Evolutionary conservation across 2,329 filamentous ascomycete species (phyloP), one percentile per base, ranked within the genome.

Genomic region (Ascochyta viciae-villosae): DNA sequence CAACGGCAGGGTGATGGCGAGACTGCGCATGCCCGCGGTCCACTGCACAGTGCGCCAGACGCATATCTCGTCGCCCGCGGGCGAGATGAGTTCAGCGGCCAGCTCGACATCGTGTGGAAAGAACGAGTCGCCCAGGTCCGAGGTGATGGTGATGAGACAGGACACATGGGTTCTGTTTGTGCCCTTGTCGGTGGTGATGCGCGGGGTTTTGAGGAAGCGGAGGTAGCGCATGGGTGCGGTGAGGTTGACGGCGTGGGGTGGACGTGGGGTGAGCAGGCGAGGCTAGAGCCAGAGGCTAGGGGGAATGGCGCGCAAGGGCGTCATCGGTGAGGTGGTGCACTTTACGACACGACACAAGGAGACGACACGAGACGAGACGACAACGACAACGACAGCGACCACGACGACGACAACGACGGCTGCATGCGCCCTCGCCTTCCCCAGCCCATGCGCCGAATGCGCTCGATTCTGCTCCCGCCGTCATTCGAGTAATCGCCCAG

Each of bases 41-140:
- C 82, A 85, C 53, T 72, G 66, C 34, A 82, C 43, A 13, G 67
- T 76, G 39, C 77, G 77, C 54, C 77, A 76, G 34, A 80, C 67
- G 33, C 80, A 72, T 27, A 79, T 67, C 26, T 75, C 71, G 50
- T 76, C 69, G 13, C 62, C 50, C 3, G 22, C 64, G 59, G 35
- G 73, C 57, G 31, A 52, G 13, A 68, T 22, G n/a, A 83, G 57
- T 7, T 76, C 75, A 22, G 74, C 78, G 15, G 75, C 67, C 8
- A 85, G 68, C 12, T 76, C 66, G 22, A 82, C 63, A 64, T 83
- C 74, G 40, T 77, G 66, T n/a, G 81, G 78, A 39, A 85, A 80
- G 67, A 89, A 88, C 0, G 81, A 81, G 64, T 89, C 87, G 16
- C 88, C 88, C 7, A 91, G 78, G 67, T 91, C 88, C 23, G 87